These are phyloP conservation scores for Ensete glaucum DNA, from an alignment of 176 grass and related monocot species.

Conservation along the genomic window DNA sequence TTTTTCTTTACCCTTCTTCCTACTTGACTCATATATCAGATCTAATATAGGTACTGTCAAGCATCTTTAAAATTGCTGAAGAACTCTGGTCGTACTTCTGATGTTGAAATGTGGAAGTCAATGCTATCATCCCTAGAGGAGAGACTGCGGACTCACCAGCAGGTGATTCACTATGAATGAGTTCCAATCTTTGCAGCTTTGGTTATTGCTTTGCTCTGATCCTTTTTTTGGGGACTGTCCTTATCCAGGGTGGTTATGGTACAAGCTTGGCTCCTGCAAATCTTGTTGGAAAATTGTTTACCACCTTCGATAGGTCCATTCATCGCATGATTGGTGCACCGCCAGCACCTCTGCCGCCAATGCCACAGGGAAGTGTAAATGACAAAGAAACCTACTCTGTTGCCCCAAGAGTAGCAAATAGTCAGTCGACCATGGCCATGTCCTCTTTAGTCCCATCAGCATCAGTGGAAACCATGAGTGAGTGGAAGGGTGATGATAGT, in stretches of 20 bases:
- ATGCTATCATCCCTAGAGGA: conserved; percentile 82
- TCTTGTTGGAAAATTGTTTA: conserved; percentile 86
- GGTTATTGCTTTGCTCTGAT: conserved; percentile 14
- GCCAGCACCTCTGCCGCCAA: conserved; percentile 48
- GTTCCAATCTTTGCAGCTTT: conserved; percentile 3
- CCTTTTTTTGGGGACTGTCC: background rate
- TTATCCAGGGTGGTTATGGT: conserved; percentile 71
- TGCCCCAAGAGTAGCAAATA: conserved; percentile 64
- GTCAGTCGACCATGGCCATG: conserved; percentile 72
- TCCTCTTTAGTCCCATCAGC: conserved; percentile 59
- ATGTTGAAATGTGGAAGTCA: conserved; percentile 81
- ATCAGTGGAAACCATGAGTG: conserved; percentile 65
- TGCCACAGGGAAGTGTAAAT: conserved; percentile 45
- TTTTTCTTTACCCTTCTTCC: conserved; percentile 9
- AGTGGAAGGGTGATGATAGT: conserved; percentile 39
- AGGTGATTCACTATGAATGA: conserved; percentile 30
- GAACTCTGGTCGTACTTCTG: conserved; percentile 69
- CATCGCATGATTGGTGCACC: conserved; percentile 91
- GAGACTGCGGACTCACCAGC: conserved; percentile 79
- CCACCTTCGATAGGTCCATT: conserved; percentile 71
- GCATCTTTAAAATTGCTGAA: conserved; percentile 81
- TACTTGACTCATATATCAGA: conserved; percentile 9
- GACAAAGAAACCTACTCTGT: conserved; percentile 44
- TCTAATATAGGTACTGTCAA: conserved; percentile 78
- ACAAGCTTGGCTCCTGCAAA: conserved; percentile 75